Evolutionary conservation across 768 basidiomycete genomes (phyloP).

Genomic region (Leccinum subtestaceum): DNA sequence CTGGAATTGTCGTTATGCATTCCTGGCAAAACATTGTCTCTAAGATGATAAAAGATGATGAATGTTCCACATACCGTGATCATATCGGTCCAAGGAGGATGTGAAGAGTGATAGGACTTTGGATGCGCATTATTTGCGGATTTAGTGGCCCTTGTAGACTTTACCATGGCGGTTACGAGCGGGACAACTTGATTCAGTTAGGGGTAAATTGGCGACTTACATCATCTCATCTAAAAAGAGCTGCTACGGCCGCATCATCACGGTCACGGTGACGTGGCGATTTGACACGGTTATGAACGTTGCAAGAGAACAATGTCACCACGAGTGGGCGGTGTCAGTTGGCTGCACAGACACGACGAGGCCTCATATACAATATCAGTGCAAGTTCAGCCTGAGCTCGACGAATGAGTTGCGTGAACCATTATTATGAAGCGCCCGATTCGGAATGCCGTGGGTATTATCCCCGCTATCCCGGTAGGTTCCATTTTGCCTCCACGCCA

Average conservation of each 20-base stretch:
- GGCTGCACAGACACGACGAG: neutral
- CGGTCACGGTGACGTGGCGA: neutral
- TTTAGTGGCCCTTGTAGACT: slow-evolving; percentile 10
- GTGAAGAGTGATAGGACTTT: slow-evolving; percentile 42
- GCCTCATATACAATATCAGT: too few relatives aligned
- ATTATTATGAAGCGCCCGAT: too few relatives aligned
- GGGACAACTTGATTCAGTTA: neutral
- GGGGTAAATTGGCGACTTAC: neutral
- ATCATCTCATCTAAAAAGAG: neutral
- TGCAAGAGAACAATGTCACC: neutral
- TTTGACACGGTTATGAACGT: neutral
- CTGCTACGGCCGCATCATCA: neutral
- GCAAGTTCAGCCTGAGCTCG: too few relatives aligned
- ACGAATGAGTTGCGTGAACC: neutral
- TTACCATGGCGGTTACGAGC: neutral
- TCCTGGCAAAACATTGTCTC: slow-evolving; percentile 44
- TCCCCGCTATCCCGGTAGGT: too few relatives aligned
- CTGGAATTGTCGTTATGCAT: slow-evolving; percentile 63
- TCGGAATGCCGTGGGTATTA: too few relatives aligned
- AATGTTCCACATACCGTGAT: slow-evolving; percentile 33
- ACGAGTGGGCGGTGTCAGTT: neutral
- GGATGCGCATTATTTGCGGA: neutral
- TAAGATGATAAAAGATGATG: too few relatives aligned
- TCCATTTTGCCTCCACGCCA: neutral
- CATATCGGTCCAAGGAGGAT: slow-evolving; percentile 53